Evolutionary conservation across 495 filamentous ascomycete genomes (phyloP), one percentile per base, ranked within the genome.

Genomic region (Neurospora tetraspora): DNA sequence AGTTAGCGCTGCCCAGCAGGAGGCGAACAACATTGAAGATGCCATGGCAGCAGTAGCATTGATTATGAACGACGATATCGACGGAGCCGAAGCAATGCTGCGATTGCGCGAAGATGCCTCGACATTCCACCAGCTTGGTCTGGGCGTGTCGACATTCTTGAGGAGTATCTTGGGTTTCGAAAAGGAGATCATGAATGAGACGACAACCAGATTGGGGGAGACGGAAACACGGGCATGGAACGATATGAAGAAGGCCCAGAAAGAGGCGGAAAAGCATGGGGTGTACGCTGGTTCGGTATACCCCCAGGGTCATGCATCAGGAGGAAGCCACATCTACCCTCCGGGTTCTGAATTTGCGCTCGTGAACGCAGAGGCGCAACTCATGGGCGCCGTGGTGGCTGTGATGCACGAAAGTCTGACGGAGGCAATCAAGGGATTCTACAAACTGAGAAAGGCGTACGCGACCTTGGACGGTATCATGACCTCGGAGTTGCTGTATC

Each of bases 31-130:
- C 82, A 73, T 88, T 18, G 77, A 82, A n/a, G 79, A 86, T 71
- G 85, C 86, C 31, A 83, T 88, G 77, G 73, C 72, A 20, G 82
- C 83, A 14, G 79, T 82, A 10, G 78, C 79, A 1, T 80, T 91
- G 39, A 95, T 99, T 77, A 93, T 99, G 85, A 92, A 96, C 78
- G 96, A 99, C 81, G 94, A 98, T 81, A 91, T 98, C 71, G 92
- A 93, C 53, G 90, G 88, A 39, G 96, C 96, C 3, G 95, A 98
- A 80, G 86, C 83, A 73, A 88, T 87, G 42, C 85, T 98, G 20
- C 87, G 86, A 38, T 84, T 97, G 39, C 87, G 86, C 39, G 86
- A 89, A 75, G 90, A 91, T 20, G 82, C 86, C 68, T 98, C 96
- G n/a, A 88, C 94, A n/a, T 98, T 94, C 79, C 96, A 99, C 79